Conservation (phyloP, 345 rosid species). For the Ricinus communis region DNA sequence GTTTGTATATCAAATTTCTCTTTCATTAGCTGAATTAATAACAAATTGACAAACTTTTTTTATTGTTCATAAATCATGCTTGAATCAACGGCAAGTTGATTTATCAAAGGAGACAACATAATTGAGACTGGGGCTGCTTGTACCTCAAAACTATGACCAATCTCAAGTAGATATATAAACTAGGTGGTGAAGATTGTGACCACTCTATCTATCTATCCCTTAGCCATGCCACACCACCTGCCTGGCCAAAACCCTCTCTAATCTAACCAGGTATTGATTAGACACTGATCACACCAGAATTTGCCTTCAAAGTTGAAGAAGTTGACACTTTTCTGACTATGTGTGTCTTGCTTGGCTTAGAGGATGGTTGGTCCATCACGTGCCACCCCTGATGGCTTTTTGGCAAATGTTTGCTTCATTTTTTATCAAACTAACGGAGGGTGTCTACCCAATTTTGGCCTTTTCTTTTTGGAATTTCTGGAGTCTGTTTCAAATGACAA, state of each 20-base stretch:
- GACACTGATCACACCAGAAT: background rate
- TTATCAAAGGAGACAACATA: slow-evolving; percentile 10
- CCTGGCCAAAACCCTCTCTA: too few species aligned
- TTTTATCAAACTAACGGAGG: background rate
- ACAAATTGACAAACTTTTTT: background rate
- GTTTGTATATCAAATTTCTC: too few species aligned
- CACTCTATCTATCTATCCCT: background rate
- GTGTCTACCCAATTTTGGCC: background rate
- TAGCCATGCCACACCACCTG: background rate
- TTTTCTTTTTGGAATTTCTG: background rate
- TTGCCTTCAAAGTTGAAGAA: background rate
- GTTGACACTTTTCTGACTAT: background rate
- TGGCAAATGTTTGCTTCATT: background rate
- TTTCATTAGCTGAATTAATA: too few species aligned
- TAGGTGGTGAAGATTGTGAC: background rate
- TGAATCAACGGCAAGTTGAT: background rate
- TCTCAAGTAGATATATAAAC: background rate
- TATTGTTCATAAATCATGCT: slow-evolving; percentile 25
- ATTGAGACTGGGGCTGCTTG: slow-evolving; percentile 21
- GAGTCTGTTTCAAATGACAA: too few species aligned
- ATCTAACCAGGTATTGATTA: background rate
- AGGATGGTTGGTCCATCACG: slow-evolving; percentile 14
- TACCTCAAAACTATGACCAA: slow-evolving; percentile 12
- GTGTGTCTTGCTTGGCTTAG: too few species aligned
- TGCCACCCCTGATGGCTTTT: background rate